Evolutionary conservation across 2,329 filamentous ascomycete species (phyloP), one percentile per base, ranked within the genome.

Genomic region (Lachnellula cervina): DNA sequence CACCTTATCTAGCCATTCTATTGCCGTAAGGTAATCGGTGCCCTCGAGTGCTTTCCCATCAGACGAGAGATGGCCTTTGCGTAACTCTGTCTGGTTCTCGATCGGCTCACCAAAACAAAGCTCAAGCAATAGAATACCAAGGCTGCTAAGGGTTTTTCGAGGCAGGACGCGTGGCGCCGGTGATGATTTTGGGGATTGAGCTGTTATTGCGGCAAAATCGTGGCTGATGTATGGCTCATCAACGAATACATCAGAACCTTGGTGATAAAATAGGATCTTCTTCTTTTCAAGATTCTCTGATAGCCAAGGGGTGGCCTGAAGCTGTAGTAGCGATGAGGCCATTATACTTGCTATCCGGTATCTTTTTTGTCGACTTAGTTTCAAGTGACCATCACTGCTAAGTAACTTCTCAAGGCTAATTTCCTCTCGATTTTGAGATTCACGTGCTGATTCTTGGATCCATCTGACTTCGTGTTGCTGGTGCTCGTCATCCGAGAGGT

Each of bases 111-210:
- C 62, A 34, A 62, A 67, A 35, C 63, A 66, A 5, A 67, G 58
- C 49, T 68, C 66, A 1, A 66, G 60, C 1, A 68, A 53, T 4
- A 66, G 23, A 16, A 64, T 68, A 1, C 62, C 64, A 5, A 68
- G 55, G 32, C 57, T 50, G 4, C 13, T 52, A 5, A 66, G 52
- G 42, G 51, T 56, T 11, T 60, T 55, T 3, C 60, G 61, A 1
- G 55, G 45, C 6, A 46, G 35, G 28, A 55, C 46, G 4, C 54
- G 52, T 28, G n/a, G 14, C 28, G 8, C 9, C 14, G 35, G 38
- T 34, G 45, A 25, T 11, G n/a, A 8, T 17, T 35, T 37, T 38
- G 16, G 16, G 7, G 14, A n/a, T 13, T 7, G 25, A 14, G 37
- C 3, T 38, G 52, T 56, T 17, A 21, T 46, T 9, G 56, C 55